These are phyloP conservation scores for Didymosphaeria variabile DNA, from an alignment of 2,329 filamentous ascomycete genomes.

Conservation along the genomic window DNA sequence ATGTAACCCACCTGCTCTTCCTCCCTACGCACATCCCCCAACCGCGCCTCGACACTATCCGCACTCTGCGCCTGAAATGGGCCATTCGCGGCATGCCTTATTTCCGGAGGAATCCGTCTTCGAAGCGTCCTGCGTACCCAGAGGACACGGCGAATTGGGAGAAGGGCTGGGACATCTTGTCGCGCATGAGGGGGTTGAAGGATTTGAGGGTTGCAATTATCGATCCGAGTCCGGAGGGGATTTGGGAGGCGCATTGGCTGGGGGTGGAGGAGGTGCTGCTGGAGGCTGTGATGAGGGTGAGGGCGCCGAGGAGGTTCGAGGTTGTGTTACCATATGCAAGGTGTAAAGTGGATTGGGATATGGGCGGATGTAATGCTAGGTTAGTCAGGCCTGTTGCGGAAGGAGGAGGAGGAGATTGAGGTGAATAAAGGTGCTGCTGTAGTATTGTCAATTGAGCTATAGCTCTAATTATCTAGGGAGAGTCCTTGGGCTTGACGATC, in stretches of 20 bases:
- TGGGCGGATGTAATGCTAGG: conserved; percentile 31
- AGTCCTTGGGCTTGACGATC: too few species aligned
- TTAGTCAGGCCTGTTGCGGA: conserved; percentile 30
- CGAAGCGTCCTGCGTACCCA: conserved; percentile 38
- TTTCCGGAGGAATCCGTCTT: conserved; percentile 30
- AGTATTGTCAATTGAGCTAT: neutral
- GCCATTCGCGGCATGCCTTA: conserved; percentile 46
- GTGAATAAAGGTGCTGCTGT: neutral
- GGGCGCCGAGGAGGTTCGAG: conserved; percentile 27
- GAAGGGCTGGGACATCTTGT: conserved; percentile 38
- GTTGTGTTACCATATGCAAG: conserved; percentile 42
- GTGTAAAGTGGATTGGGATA: conserved; percentile 37
- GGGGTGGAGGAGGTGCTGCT: conserved; percentile 38
- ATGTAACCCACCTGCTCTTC: conserved; percentile 44
- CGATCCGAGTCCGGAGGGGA: conserved; percentile 37
- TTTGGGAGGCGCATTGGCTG: conserved; percentile 45
- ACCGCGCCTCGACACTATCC: conserved; percentile 38
- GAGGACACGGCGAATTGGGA: conserved; percentile 49
- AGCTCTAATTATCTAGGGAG: neutral
- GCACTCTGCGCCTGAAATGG: conserved; percentile 42
- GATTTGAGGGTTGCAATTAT: conserved; percentile 38
- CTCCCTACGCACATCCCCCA: conserved; percentile 40
- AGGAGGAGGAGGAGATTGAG: neutral
- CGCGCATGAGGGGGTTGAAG: conserved; percentile 36
- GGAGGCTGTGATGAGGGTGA: conserved; percentile 33